Evolutionary conservation across 306 rosid species (phyloP).

Genomic region (Alnus glutinosa): DNA sequence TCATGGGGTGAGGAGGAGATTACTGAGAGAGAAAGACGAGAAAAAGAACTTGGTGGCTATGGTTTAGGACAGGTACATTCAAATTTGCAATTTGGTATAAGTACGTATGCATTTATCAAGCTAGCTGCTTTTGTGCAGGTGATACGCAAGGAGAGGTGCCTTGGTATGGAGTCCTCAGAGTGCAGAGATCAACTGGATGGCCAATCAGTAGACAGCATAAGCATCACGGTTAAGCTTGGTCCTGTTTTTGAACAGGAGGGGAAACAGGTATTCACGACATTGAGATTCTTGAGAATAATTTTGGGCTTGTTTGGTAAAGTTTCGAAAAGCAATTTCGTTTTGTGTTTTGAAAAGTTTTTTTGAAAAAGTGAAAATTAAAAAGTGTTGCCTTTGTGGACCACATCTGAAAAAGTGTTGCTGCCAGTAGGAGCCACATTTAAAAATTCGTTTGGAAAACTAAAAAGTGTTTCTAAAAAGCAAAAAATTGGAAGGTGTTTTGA

Average conservation of each 20-base stretch:
- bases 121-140: constrained; percentile 29
- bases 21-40: constrained; percentile 41
- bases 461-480: too few relatives aligned
- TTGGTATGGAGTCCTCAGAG: constrained; percentile 21
- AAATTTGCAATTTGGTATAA: constrained; percentile 1
- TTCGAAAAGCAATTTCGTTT: too few relatives aligned
- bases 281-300: not conserved
- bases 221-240: constrained; percentile 21
- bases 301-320: not conserved
- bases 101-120: not conserved
- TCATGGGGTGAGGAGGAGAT: constrained; percentile 51
- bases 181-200: constrained; percentile 19
- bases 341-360: too few relatives aligned
- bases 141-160: constrained; percentile 29
- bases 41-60: constrained; percentile 45
- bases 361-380: too few relatives aligned
- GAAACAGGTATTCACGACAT: constrained; percentile 23
- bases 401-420: too few relatives aligned
- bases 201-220: constrained; percentile 2
- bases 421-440: too few relatives aligned
- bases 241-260: constrained; percentile 16
- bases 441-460: too few relatives aligned
- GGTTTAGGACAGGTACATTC: constrained; percentile 41
- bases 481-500: too few relatives aligned
- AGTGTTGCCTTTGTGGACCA: too few relatives aligned